Evolutionary conservation across 2,329 filamentous ascomycete genomes (phyloP), one percentile per base, ranked within the genome.

Genomic region (Hypoxylon sp.): DNA sequence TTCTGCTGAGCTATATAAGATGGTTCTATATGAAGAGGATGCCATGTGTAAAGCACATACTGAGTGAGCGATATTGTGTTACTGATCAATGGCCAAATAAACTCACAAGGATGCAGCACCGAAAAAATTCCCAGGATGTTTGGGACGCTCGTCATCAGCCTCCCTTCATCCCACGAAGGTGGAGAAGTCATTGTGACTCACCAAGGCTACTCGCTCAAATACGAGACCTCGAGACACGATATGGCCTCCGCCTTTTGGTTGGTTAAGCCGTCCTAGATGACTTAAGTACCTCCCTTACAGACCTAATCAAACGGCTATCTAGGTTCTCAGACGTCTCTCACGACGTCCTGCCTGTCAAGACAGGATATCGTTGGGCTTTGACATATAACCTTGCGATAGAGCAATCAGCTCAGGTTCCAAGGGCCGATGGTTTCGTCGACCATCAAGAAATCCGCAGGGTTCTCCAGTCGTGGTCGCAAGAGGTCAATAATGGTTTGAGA

Each of bases 321-420:
- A 73, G 80, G 86, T 88, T 86, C 72, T 82, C 84, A 0, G 84
- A 88, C 60, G 84, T 87, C 0, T 78, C 77, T 1, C 84, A 87
- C 68, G 81, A 88, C 72, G 78, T 86, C n/a, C 76, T 81, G 14
- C 80, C 81, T 1, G 79, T 88, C 2, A 79, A 68, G 0, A 80
- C 79, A 0, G 86, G 86, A 2, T 81, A 83, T 70, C 82, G 84
- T 2, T 80, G 83, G 60, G 84, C 86, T 9, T 68, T 89, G 10
- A 85, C 82, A 0, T 89, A 86, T 75, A 87, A 87, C 70, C 79
- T 89, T 3, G 72, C 74, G 13, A 60, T 76, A 17, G 63, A 72
- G 4, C 60, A 70, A 4, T 49, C 63, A 14, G 11, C 61, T 1
- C 46, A 63, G 5, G 60, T 69, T 1, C 75, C 76, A 10, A 75